A percentile compares a stretch with the other conserved stretches of the same genome.
phyloP scores from a whole-genome alignment of 2,329 filamentous ascomycete species.

The Cladosporium sp. region DNA sequence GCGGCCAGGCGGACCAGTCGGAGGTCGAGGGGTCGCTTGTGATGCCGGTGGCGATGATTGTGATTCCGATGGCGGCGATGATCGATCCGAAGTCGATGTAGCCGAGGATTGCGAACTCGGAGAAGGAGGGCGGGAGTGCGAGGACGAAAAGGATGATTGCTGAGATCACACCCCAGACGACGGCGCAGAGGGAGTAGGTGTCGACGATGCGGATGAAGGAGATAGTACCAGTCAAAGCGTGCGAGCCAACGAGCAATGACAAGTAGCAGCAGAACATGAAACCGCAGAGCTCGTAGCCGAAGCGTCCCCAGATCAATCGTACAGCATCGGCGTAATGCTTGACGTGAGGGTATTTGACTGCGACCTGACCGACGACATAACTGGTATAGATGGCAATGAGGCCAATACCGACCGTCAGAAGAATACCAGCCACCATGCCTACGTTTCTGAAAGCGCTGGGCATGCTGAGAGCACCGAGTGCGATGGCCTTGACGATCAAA shows the following conservation, averaged over 20 bases:
- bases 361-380: slow-evolving; percentile 60
- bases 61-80: slow-evolving; percentile 32
- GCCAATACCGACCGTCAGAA: slow-evolving; percentile 53
- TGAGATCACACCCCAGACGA: slow-evolving; percentile 41
- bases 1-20: slow-evolving; percentile 34
- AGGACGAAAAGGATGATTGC: slow-evolving; percentile 36
- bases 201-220: slow-evolving; percentile 41
- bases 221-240: slow-evolving; percentile 44
- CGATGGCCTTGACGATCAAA: slow-evolving; percentile 58
- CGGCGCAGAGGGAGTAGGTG: slow-evolving; percentile 34
- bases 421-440: slow-evolving; percentile 53
- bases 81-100: slow-evolving; percentile 36
- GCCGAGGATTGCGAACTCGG: slow-evolving; percentile 32
- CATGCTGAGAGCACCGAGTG: slow-evolving; percentile 55
- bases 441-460: slow-evolving; percentile 52
- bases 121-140: slow-evolving; percentile 34
- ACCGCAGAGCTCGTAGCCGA: slow-evolving; percentile 40
- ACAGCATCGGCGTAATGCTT: slow-evolving; percentile 44
- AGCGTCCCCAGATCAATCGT: slow-evolving; percentile 37
- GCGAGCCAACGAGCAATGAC: slow-evolving; percentile 41
- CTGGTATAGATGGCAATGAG: slow-evolving; percentile 58
- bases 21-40: slow-evolving; percentile 25
- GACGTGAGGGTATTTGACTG: slow-evolving; percentile 44
- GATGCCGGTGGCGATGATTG: slow-evolving; percentile 33
- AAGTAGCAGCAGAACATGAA: slow-evolving; percentile 42